Base-by-base conservation (phyloP, 2,329 filamentous ascomycete species). In the Penicillium sp. region DNA sequence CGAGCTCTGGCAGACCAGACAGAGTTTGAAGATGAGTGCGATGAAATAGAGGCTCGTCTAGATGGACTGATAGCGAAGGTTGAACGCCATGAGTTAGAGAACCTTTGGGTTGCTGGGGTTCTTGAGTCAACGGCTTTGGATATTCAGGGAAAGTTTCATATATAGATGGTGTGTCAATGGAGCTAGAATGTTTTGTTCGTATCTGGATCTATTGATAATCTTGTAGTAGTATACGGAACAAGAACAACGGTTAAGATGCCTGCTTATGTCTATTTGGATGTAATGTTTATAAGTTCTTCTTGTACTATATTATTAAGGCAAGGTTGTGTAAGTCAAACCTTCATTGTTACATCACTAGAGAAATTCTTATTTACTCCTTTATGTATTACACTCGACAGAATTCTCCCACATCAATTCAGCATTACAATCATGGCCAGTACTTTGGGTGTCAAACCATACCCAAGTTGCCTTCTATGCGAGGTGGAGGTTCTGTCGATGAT, bases 391-490 rank as follows among this genome's bases (percentile, higher is more conserved):
- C 12, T 8, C 6, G 6, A 4, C 10, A 41, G 2, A 10, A 16
- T 5, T 16, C 4, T 42, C 8, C 31, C 1, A 16, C 14, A 22
- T 16, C 42, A 45, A 31, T 4, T 44, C 1, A 6, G 9, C 28
- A 31, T 6, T 44, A 44, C 9, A n/a, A 11, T 42, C 25, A n/a
- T 28, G 14, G 40, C 25, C 2, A 16, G 14, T n/a, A n/a, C 8
- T 35, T 35, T 12, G 6, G 14, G 10, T 16, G 31, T 16, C 31
- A 35, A 35, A 10, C 41, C 44, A 42, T 4, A 22, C 14, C 43
- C 52, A 38, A 52, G 3, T 19, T 56, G 53, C 31, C 44, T 58
- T 22, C 33, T 56, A 36, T 56, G 53, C 9, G 47, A 49, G 16
- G 22, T 56, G 8, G 8, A 30, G 17, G 11, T 48, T 17, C 1